Percentiles rank a stretch among this genome's conserved stretches.
Evolutionary conservation across 441 rosid species (phyloP).

Genomic region (Corymbia citriodora): DNA sequence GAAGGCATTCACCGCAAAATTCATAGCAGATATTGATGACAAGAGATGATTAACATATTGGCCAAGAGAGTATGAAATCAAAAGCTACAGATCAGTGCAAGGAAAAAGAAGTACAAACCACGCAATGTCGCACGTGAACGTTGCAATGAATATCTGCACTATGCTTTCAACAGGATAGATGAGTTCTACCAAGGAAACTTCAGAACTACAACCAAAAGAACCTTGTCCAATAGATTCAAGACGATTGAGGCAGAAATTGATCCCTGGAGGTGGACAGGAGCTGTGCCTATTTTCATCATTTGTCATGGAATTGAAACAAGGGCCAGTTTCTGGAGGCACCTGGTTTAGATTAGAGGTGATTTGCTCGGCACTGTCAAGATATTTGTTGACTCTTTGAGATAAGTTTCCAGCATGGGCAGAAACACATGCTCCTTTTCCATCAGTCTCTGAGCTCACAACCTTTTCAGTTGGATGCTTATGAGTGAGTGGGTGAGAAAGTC

Average conservation of each 20-base stretch:
- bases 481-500: background rate
- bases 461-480: constrained; percentile 3
- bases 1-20: background rate
- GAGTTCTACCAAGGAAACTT: constrained; percentile 75
- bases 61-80: background rate
- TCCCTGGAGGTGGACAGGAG: constrained; percentile 38
- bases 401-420: constrained; percentile 16
- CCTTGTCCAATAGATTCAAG: constrained; percentile 43
- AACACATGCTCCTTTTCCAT: constrained; percentile 1
- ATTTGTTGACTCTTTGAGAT: constrained; percentile 10
- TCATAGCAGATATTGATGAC: background rate
- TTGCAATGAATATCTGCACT: constrained; percentile 65
- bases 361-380: background rate
- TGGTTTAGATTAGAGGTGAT: background rate
- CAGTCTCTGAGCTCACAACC: constrained; percentile 6
- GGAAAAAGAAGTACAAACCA: constrained; percentile 25
- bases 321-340: constrained; percentile 11
- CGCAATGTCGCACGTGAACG: constrained; percentile 78
- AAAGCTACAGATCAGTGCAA: background rate
- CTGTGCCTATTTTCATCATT: constrained; percentile 7
- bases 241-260: constrained; percentile 72
- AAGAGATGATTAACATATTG: background rate
- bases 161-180: constrained; percentile 66
- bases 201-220: constrained; percentile 26
- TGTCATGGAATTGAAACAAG: background rate